Evolutionary conservation across 176 grass and related monocot species (phyloP), one percentile per base, ranked within the genome.

Genomic region (Chrysopogon serrulatus): DNA sequence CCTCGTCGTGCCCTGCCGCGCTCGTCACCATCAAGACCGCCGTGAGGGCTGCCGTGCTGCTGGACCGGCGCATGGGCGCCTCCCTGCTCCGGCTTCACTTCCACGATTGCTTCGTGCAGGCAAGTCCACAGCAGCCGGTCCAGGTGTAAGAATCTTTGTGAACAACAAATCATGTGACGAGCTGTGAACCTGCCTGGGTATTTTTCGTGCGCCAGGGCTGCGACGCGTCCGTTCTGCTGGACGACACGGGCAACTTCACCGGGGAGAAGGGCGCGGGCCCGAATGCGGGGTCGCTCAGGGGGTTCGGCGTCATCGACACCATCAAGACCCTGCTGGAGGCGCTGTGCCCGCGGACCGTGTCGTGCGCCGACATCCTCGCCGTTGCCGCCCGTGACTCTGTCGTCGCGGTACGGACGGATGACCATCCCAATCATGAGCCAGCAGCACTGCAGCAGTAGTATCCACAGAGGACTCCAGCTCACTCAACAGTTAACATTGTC

Each of bases 71-170:
- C 43, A 86, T 79, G 81, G 92, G 69, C 24, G 86, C 57, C 26
- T 91, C 92, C 12, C 77, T 89, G 43, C 92, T 94, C 57, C 86
- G 92, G 10, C 92, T 91, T 49, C 89, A 87, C 73, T 94, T 94
- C 86, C 92, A 94, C 47, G 92, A 94, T 68, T 94, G 92, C 82
- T 91, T 89, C 83, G 83, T 89, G 74, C 90, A 92, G 72, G 90
- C 82, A 90, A 94, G 92, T 85, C 56, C 74, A 47, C 33, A 15
- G 59, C 59, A 61, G 26, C 4, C 24, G 10, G n/a, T 78, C 57
- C 1, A 9, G 61, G 42, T 21, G 79, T 18, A 30, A 17, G 35
- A 31, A 31, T 53, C 21, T 41, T 4, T 71, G 79, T 33, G 66
- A 57, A 23, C 26, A 57, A 23, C 26, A 71, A 7, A 24, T 3